Evolutionary conservation across 2,329 filamentous ascomycete species (phyloP), one percentile per base, ranked within the genome.

Genomic region (Sphaerostilbella broomeana): DNA sequence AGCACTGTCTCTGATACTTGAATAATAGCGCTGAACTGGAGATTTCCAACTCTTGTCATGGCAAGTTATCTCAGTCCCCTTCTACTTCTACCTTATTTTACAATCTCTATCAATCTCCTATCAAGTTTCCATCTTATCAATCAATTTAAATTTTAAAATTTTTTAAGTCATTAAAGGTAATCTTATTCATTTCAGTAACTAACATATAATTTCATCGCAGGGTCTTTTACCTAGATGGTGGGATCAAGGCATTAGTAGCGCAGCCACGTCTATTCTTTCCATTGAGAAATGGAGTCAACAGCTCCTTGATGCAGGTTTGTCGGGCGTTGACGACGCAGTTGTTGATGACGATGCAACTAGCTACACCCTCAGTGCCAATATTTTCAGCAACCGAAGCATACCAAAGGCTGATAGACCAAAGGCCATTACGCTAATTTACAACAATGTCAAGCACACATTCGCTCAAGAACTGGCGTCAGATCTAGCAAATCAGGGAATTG

Each of bases 361-460:
- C 7, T 40, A 38, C 38, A 34, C 26, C 11, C 34, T 42, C 15
- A 31, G 12, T 4, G 10, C 19, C 6, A 21, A 12, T 19, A 29
- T 42, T 13, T n/a, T 22, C 12, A 15, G n/a, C n/a, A n/a, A n/a
- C n/a, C n/a, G n/a, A n/a, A n/a, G n/a, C n/a, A n/a, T n/a, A n/a
- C n/a, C n/a, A n/a, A n/a, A n/a, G n/a, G n/a, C n/a, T n/a, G n/a
- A n/a, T n/a, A n/a, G n/a, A n/a, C n/a, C 31, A 8, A 42, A 21
- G 12, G n/a, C 19, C 4, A 15, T 39, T 9, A 26, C 20, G 2
- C 19, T 36, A 11, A 18, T 43, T n/a, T 44, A 36, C 22, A 22
- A 46, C 6, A 30, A 35, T 2, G 28, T 38, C 3, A 41, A 28
- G 19, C 41, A 35, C 18, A 35, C 40, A 6, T 43, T 48, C 16